phyloP scores from a whole-genome alignment of 1,284 basidiomycete species.

The Ustilago trichophora region DNA sequence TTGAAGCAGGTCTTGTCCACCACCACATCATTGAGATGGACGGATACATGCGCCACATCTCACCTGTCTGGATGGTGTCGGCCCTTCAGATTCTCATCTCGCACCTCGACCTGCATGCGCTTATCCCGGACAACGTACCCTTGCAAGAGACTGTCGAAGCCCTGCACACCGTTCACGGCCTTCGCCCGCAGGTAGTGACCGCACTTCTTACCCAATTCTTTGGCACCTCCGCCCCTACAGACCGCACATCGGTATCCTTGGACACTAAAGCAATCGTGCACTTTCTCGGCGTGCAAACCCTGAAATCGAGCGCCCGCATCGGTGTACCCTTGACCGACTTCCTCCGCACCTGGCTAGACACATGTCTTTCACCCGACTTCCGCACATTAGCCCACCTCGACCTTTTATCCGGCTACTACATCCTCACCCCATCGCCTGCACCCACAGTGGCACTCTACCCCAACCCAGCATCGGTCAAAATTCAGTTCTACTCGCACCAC shows the following conservation, averaged over 20 bases:
- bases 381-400: conserved; percentile 12
- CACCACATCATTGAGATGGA: conserved; percentile 55
- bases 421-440: conserved; percentile 47
- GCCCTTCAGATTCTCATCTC: conserved; percentile 47
- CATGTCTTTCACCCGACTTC: conserved; percentile 26
- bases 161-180: conserved; percentile 23
- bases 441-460: conserved; percentile 22
- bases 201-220: conserved; percentile 56
- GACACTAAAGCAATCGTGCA: conserved; percentile 35
- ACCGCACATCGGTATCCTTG: too few species aligned
- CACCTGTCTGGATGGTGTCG: conserved; percentile 29
- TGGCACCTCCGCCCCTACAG: conserved; percentile 24
- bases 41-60: conserved; percentile 53
- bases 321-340: conserved; percentile 30
- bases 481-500: conserved; percentile 59
- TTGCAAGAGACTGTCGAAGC: conserved; percentile 37
- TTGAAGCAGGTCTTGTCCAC: conserved; percentile 44
- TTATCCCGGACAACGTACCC: conserved; percentile 46
- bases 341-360: conserved; percentile 18
- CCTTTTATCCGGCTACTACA: conserved; percentile 38
- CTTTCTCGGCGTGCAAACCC: conserved; percentile 50
- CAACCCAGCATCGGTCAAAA: conserved; percentile 19
- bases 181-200: conserved; percentile 41
- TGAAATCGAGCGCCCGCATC: conserved; percentile 34
- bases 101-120: conserved; percentile 55